A percentile compares a stretch with the other conserved stretches of the same genome.
These are phyloP conservation scores for Coccomyxa sp. DNA, from an alignment of 139 green algal species.

Conservation along the genomic window DNA sequence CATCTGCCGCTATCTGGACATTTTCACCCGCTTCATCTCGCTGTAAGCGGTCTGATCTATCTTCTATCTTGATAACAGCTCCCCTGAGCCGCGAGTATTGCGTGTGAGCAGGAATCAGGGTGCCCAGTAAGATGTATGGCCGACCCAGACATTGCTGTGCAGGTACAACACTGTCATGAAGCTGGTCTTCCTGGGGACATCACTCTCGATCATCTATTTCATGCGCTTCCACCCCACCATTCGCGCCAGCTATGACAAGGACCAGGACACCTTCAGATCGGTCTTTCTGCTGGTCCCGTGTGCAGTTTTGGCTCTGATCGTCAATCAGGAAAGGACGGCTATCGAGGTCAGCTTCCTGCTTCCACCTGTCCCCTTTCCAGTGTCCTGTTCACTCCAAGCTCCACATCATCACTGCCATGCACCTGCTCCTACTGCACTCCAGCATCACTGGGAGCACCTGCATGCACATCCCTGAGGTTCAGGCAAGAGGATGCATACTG, in stretches of 20 bases:
- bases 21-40: conserved; percentile 91
- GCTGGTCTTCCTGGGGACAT: conserved; percentile 85
- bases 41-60: conserved; percentile 42
- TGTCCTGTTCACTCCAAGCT: background rate
- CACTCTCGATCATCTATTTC: conserved; percentile 86
- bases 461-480: too few relatives aligned
- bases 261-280: conserved; percentile 94
- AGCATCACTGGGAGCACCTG: background rate
- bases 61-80: background rate
- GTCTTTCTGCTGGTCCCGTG: conserved; percentile 81
- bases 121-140: background rate
- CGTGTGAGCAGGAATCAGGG: background rate
- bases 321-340: conserved; percentile 72
- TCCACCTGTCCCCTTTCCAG: too few relatives aligned
- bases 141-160: conserved; percentile 4
- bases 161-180: conserved; percentile 99
- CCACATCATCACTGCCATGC: background rate
- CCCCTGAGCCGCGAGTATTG: background rate
- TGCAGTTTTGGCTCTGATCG: conserved; percentile 68
- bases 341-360: conserved; percentile 64
- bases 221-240: conserved; percentile 90
- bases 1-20: conserved; percentile 91
- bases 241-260: conserved; percentile 90
- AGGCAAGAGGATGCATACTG: too few relatives aligned
- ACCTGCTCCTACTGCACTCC: background rate